Evolutionary conservation across 108 stramenopile genomes (phyloP), one percentile per base, ranked within the genome.

Genomic region (Pseudonitzschia pungens): DNA sequence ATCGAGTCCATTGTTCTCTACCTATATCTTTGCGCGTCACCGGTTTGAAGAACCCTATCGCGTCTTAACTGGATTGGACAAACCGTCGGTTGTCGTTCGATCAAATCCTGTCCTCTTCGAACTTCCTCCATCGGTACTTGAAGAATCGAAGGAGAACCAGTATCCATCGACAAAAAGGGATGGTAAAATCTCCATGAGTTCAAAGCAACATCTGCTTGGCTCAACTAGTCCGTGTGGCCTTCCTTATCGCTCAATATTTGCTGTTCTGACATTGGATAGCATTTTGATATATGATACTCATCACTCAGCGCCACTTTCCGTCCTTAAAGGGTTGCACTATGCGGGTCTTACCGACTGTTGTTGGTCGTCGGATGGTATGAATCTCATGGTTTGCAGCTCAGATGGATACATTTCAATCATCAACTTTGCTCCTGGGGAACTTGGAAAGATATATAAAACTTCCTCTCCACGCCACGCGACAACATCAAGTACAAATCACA

Each of bases 341-440:
- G 83, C 95, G 14, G 83, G 87, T 9, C 80, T 96, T 65, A 93
- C 92, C 43, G 93, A 94, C 83, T 89, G 84, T 26, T 72, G 81
- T 59, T 96, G 95, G 95, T 87, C 93, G 12, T 20, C 78, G 2
- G 93, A 96, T 80, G 95, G 92, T 36, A 78, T 60, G 57, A 75
- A 77, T 29, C 76, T 96, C 68, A 73, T 96, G 70, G 89, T 96
- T 11, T 87, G 79, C 28, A 92, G 91, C 67, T 74, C 86, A 12
- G 95, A 96, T 83, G 95, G 95, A 42, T 96, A 96, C 72, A 64
- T 96, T 29, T 88, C 87, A 21, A 82, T 93, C 66, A 41, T 94
- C 18, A 79, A 63, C 58, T 96, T 96, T 83, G 83, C 64, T 24
- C 68, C 78, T 22, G 90, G 88, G n/a, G 95, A 96, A 75, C 53